These are phyloP conservation scores for Coemansia sp. DNA, from an alignment of 192 early-diverging fungal species.

Conservation along the genomic window DNA sequence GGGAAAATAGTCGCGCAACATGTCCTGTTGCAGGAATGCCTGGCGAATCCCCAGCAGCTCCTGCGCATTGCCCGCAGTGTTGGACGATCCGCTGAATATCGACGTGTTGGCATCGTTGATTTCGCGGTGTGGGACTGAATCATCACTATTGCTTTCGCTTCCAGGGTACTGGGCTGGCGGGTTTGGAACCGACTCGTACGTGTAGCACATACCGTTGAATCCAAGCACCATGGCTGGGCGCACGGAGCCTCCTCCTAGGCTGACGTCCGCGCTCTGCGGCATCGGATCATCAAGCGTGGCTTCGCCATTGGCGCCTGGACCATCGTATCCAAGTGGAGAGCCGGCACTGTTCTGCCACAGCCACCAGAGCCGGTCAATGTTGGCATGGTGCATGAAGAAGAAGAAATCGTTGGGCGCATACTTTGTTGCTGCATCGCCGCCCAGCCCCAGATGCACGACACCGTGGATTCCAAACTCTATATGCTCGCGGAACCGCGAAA, in stretches of 20 bases:
- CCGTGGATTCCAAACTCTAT: constrained; percentile 56
- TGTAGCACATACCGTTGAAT: constrained; percentile 38
- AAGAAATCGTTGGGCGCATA: constrained; percentile 60
- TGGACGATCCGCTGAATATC: constrained; percentile 40
- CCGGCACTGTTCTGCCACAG: constrained; percentile 54
- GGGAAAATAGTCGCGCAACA: constrained; percentile 33
- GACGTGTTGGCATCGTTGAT: not conserved
- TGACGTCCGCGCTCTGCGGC: constrained; percentile 27
- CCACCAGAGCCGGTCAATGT: constrained; percentile 61
- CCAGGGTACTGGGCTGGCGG: constrained; percentile 30
- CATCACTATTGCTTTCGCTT: not conserved
- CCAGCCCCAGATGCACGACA: constrained; percentile 45
- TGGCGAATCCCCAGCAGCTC: constrained; percentile 34
- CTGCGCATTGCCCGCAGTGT: constrained; percentile 16
- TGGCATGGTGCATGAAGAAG: constrained; percentile 67
- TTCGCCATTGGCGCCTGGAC: constrained; percentile 32
- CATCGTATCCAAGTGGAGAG: constrained; percentile 26
- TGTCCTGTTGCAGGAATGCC: constrained; percentile 14
- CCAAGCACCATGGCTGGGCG: constrained; percentile 45
- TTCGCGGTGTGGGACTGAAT: not conserved
- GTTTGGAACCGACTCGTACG: constrained; percentile 38
- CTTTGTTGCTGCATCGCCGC: constrained; percentile 51
- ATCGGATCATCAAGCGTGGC: constrained; percentile 34
- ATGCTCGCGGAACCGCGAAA: constrained; percentile 45
- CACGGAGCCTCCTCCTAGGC: constrained; percentile 28